phyloP scores from a whole-genome alignment of 495 filamentous ascomycete species.

The Aspergillus haitiensis region DNA sequence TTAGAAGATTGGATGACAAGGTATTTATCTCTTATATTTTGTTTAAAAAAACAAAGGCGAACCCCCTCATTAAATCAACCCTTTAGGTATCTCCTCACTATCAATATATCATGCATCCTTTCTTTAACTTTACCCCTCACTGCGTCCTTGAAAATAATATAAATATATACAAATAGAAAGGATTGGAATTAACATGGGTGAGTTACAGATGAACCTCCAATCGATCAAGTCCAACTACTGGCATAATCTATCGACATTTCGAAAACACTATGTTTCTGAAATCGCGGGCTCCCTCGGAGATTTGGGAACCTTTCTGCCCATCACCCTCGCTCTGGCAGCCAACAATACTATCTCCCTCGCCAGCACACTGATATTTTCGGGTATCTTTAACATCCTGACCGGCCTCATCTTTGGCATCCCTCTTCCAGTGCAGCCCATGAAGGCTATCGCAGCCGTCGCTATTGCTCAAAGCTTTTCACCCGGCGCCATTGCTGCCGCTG shows the following conservation, averaged over 20 bases:
- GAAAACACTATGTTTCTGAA: slow-evolving; percentile 65
- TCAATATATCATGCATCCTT: no score
- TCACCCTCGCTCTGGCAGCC: slow-evolving; percentile 78
- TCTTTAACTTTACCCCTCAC: no score
- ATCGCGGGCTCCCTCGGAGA: slow-evolving; percentile 90
- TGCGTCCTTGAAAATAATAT: no score
- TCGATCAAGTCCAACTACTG: slow-evolving; percentile 36
- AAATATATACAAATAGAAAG: no score
- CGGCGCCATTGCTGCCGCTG: slow-evolving; percentile 73
- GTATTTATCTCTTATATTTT: no score
- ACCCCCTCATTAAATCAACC: no score
- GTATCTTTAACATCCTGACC: slow-evolving; percentile 79
- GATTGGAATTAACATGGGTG: no score
- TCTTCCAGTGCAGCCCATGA: slow-evolving; percentile 85
- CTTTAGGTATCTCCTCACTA: no score
- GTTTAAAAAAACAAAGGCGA: no score
- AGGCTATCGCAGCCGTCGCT: slow-evolving; percentile 86
- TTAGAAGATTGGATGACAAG: no score
- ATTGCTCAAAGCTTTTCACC: slow-evolving; percentile 65
- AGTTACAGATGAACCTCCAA: slow-evolving; percentile 30
- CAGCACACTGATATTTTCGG: slow-evolving; percentile 83
- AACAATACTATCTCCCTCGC: slow-evolving; percentile 75
- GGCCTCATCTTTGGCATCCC: slow-evolving; percentile 83
- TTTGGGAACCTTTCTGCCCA: slow-evolving; percentile 84
- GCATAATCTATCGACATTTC: slow-evolving; percentile 46